A percentile compares a stretch with the other conserved stretches of the same genome.
Conservation (phyloP, 2,329 filamentous ascomycete genomes). For the Calonectria pseudoreteaudii region DNA sequence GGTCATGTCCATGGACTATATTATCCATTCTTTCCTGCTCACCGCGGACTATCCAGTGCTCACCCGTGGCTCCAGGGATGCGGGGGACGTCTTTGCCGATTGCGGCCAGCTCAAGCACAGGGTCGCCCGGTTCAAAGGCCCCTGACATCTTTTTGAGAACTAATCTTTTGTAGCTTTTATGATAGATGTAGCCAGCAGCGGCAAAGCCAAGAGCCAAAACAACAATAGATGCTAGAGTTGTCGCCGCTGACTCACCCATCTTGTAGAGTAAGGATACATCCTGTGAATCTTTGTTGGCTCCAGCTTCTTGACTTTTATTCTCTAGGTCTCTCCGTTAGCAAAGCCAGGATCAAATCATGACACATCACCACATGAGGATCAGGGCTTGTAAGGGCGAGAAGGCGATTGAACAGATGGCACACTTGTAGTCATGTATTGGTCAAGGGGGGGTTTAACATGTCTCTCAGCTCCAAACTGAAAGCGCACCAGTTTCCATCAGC, state of each 20-base stretch:
- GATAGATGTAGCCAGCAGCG: conserved; percentile 80
- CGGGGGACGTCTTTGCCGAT: conserved; percentile 67
- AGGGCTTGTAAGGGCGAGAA: background rate
- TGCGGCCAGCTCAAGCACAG: conserved; percentile 84
- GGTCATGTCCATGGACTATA: conserved; percentile 80
- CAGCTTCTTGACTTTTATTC: background rate
- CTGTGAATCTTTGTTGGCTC: background rate
- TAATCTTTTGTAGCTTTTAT: conserved; percentile 87
- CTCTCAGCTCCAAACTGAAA: background rate
- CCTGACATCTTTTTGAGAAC: conserved; percentile 93
- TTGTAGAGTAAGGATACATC: conserved; percentile 62
- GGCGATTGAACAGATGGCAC: background rate
- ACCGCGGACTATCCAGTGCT: conserved; percentile 80
- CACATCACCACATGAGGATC: background rate
- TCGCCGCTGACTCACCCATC: conserved; percentile 80
- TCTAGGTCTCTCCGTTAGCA: conserved; percentile 23
- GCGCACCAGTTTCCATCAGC: background rate
- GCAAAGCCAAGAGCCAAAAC: conserved; percentile 76
- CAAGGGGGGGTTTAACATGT: background rate
- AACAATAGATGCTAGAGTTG: conserved; percentile 79
- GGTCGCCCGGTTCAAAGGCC: conserved; percentile 92
- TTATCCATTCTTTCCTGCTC: conserved; percentile 85
- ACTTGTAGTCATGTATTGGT: background rate
- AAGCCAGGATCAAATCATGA: background rate
- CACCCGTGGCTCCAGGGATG: conserved; percentile 52